These are phyloP conservation scores for Anethum foeniculum DNA, from an alignment of 140 eudicot species.

Conservation along the genomic window DNA sequence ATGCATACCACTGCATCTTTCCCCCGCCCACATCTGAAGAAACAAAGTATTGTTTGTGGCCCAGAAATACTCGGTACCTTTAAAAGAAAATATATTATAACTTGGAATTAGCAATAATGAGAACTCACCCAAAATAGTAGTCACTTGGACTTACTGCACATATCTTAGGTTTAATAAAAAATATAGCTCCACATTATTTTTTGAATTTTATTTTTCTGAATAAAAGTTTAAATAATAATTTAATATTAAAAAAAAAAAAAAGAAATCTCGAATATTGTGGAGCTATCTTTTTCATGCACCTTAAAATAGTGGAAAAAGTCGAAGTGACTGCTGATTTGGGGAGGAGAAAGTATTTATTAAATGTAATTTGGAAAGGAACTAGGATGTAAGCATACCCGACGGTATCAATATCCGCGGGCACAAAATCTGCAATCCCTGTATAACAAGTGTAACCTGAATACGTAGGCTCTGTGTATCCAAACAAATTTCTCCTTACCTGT, in stretches of 20 bases:
- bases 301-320: too few relatives aligned
- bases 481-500: constrained; percentile 78
- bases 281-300: too few relatives aligned
- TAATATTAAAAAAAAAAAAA: too few relatives aligned
- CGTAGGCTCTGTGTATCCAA: constrained; percentile 63
- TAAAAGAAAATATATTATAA: constrained; percentile 6
- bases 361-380: neutral
- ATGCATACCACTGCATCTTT: constrained; percentile 99
- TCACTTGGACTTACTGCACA: too few relatives aligned
- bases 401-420: constrained; percentile 85
- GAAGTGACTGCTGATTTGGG: too few relatives aligned
- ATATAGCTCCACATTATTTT: too few relatives aligned
- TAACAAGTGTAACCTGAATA: constrained; percentile 98
- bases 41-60: constrained; percentile 95
- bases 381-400: constrained; percentile 78
- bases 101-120: neutral
- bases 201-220: too few relatives aligned
- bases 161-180: too few relatives aligned
- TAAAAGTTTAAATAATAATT: too few relatives aligned
- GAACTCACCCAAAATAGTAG: neutral
- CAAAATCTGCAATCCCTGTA: constrained; percentile 94
- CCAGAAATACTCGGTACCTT: constrained; percentile 93
- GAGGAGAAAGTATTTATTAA: too few relatives aligned
- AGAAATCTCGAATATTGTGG: too few relatives aligned
- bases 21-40: constrained; percentile 99